Base-by-base conservation (phyloP, 2,329 filamentous ascomycete genomes). In the Monosporascus sp. region DNA sequence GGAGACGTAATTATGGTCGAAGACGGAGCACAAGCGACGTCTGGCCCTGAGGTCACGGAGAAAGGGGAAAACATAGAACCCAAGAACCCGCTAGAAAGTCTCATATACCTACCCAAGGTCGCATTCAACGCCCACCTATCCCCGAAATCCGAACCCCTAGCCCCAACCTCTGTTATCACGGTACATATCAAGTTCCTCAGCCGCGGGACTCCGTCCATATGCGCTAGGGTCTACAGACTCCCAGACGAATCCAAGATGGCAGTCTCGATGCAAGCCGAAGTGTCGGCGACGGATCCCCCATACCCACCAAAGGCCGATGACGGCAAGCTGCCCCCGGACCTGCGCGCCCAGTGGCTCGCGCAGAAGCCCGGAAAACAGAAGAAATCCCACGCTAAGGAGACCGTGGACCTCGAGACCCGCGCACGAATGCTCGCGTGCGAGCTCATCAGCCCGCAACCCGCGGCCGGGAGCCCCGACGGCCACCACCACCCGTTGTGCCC, bases 171-270 rank as follows among this genome's bases (percentile, higher is more conserved):
- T 20, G 60, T 84, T 38, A 72, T 86, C 50, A 87, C 84, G 0
- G 79, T 92, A 46, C 81, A 80, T 49, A 75, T 97, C 51, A 84
- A 76, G 0, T 77, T 94, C 46, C 67, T 88, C 8, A 76, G 79
- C 40, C 84, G 90, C 52, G 93, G 94, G 26, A 81, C 87, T 1
- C 88, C 86, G 3, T 77, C 73, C 0, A 74, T 83, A 3, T 89
- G 87, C 67, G 90, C 93, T 4, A 83, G 94, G 37, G 85, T 97
- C 59, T 99, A 97, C 71, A 86, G 89, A 16, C 82, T 97, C 17
- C 89, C 93, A n/a, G 46, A 54, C 26, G 19, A 44, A 1, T 41
- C 49, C 20, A 24, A 54, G 11, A 27, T 20, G 26, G n/a, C 37
- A 7, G 2, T 43, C 22, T 63, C 63, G 46, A 58, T 63, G 1